These are phyloP conservation scores for Collybia sordida DNA, from an alignment of 768 basidiomycete genomes.

Conservation along the genomic window DNA sequence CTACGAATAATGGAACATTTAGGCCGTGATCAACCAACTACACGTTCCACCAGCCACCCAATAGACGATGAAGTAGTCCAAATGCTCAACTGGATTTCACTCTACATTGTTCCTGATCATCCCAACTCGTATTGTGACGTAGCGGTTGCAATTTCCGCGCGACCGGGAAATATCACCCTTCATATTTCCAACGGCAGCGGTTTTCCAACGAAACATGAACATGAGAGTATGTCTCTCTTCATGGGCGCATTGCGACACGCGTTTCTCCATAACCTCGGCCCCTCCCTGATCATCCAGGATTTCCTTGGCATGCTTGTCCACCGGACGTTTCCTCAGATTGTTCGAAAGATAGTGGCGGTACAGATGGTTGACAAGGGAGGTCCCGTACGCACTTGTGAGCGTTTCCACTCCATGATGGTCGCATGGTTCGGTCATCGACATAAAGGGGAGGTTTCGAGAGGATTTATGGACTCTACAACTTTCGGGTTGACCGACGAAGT, in stretches of 20 bases:
- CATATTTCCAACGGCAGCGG: constrained; percentile 8
- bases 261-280: constrained; percentile 3
- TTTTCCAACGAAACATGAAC: constrained; percentile 7
- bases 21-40: constrained; percentile 6
- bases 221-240: constrained; percentile 6
- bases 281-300: background rate
- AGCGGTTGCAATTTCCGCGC: constrained; percentile 11
- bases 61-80: constrained; percentile 6
- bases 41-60: constrained; percentile 1
- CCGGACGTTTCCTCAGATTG: constrained; percentile 7
- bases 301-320: constrained; percentile 9
- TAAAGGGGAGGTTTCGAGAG: constrained; percentile 11
- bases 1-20: constrained; percentile 13
- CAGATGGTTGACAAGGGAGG: background rate
- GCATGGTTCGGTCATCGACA: constrained; percentile 6
- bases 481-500: background rate
- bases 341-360: constrained; percentile 9
- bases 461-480: constrained; percentile 4
- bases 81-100: constrained; percentile 14
- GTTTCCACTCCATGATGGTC: constrained; percentile 6
- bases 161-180: constrained; percentile 5
- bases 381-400: constrained; percentile 1
- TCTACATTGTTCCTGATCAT: constrained; percentile 7
- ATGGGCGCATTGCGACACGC: constrained; percentile 6
- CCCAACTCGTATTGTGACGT: constrained; percentile 6